A percentile compares a stretch with the other conserved stretches of the same genome.
phyloP scores from a whole-genome alignment of 345 rosid species.

The Eucalyptus decipiens region DNA sequence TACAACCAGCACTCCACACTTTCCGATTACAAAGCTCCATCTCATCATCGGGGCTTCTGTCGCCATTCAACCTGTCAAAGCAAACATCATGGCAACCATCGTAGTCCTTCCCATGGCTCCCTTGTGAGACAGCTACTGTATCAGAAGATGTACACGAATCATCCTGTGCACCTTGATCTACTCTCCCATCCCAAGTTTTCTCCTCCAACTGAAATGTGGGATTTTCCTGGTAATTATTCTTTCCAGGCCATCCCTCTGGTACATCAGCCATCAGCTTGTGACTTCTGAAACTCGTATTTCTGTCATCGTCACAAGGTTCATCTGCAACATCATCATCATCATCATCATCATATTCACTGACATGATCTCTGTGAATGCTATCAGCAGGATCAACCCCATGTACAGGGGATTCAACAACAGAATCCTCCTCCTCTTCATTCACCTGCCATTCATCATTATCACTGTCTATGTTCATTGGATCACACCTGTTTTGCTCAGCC shows the following conservation, averaged over 20 bases:
- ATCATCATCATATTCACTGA: slow-evolving; percentile 9
- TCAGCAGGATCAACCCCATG: background rate
- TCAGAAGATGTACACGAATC: slow-evolving; percentile 20
- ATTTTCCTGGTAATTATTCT: background rate
- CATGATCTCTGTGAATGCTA: background rate
- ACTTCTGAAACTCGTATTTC: background rate
- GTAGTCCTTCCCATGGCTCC: background rate
- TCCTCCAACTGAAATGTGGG: background rate
- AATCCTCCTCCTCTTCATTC: slow-evolving; percentile 7
- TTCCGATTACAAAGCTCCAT: slow-evolving; percentile 28
- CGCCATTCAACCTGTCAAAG: slow-evolving; percentile 16
- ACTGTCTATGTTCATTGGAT: slow-evolving; percentile 39
- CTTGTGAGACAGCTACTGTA: background rate
- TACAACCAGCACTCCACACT: slow-evolving; percentile 24
- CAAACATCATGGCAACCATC: background rate
- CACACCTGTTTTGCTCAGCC: slow-evolving; percentile 58
- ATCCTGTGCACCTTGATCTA: slow-evolving; percentile 7
- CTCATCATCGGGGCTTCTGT: slow-evolving; percentile 15
- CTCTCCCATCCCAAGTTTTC: background rate
- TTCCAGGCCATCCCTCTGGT: slow-evolving; percentile 1
- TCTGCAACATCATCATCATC: background rate
- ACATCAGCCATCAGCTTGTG: background rate
- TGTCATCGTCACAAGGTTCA: background rate
- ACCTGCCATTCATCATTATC: slow-evolving; percentile 75
- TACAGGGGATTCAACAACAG: slow-evolving; percentile 22